A percentile compares a stretch with the other conserved stretches of the same genome.
Conservation (phyloP, 1,139 yeast genomes). For the Taphrina populina region DNA sequence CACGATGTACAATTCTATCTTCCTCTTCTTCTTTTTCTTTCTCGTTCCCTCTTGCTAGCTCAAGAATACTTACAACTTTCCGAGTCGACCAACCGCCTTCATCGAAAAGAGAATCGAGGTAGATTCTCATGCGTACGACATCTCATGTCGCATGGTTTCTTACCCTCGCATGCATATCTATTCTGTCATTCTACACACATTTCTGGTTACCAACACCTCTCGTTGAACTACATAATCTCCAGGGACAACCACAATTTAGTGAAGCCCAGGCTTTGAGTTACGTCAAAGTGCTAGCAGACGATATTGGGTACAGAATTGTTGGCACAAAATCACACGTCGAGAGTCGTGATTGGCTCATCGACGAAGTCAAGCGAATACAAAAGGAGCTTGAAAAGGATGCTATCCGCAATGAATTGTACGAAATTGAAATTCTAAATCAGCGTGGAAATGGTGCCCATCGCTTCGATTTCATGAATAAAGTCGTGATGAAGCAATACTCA, state of each 20-base stretch:
- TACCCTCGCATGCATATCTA: constrained; percentile 1
- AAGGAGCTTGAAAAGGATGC: constrained; percentile 25
- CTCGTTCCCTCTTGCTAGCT: background rate
- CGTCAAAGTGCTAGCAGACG: constrained; percentile 26
- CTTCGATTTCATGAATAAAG: constrained; percentile 34
- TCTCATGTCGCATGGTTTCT: constrained; percentile 16
- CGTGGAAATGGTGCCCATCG: constrained; percentile 34
- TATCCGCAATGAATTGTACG: constrained; percentile 11
- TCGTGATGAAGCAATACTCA: constrained; percentile 33
- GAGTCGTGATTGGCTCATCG: constrained; percentile 31
- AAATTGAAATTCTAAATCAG: constrained; percentile 29
- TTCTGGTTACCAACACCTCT: constrained; percentile 23
- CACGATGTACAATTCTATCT: background rate
- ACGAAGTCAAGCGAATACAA: constrained; percentile 22
- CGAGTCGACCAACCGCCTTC: background rate
- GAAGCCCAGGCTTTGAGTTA: constrained; percentile 24
- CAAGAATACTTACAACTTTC: background rate
- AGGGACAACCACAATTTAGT: constrained; percentile 33
- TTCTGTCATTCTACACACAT: constrained; percentile 21
- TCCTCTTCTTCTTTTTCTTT: background rate
- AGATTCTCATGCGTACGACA: constrained; percentile 2
- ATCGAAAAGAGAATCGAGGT: background rate
- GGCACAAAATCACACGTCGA: constrained; percentile 33
- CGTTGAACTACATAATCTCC: constrained; percentile 18
- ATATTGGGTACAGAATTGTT: constrained; percentile 34